Conservation (phyloP, 2,329 filamentous ascomycete species). For the Cercospora citrullina region DNA sequence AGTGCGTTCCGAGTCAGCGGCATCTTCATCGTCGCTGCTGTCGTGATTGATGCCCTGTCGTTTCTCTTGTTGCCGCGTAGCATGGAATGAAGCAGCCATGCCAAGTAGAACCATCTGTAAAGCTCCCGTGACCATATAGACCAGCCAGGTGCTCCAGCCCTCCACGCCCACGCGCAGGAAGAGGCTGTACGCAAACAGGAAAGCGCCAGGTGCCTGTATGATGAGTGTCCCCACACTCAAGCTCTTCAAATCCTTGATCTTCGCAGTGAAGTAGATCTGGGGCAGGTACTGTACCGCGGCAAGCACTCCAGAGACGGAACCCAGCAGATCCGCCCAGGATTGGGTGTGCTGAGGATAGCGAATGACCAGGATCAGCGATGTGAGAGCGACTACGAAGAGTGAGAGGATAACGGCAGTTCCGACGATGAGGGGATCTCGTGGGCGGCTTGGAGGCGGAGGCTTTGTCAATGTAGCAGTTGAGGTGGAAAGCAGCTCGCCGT, state of each 20-base stretch:
- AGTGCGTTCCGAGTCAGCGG: neutral
- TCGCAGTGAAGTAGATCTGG: conserved; percentile 90
- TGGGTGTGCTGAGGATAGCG: conserved; percentile 65
- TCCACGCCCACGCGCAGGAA: conserved; percentile 67
- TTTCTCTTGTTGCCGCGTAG: neutral
- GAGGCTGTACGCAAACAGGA: conserved; percentile 84
- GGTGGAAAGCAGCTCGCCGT: conserved; percentile 36
- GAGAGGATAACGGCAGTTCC: conserved; percentile 72
- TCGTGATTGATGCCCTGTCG: conserved; percentile 2
- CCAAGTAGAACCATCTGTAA: conserved; percentile 79
- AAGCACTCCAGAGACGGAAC: conserved; percentile 73
- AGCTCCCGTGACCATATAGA: conserved; percentile 81
- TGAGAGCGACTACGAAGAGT: conserved; percentile 67
- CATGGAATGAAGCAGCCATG: conserved; percentile 63
- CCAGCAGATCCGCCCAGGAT: conserved; percentile 81
- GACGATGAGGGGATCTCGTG: conserved; percentile 72
- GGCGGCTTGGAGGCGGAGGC: conserved; percentile 61
- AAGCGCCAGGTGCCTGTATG: conserved; percentile 91
- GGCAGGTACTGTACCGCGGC: conserved; percentile 90
- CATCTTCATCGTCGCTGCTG: conserved; percentile 17
- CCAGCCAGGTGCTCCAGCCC: conserved; percentile 95
- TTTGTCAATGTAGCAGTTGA: conserved; percentile 47
- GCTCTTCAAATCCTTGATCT: conserved; percentile 80
- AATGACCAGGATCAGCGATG: conserved; percentile 64
- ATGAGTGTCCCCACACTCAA: conserved; percentile 97